phyloP scores from a whole-genome alignment of 2,329 filamentous ascomycete genomes.

The Spiromastix sp. region DNA sequence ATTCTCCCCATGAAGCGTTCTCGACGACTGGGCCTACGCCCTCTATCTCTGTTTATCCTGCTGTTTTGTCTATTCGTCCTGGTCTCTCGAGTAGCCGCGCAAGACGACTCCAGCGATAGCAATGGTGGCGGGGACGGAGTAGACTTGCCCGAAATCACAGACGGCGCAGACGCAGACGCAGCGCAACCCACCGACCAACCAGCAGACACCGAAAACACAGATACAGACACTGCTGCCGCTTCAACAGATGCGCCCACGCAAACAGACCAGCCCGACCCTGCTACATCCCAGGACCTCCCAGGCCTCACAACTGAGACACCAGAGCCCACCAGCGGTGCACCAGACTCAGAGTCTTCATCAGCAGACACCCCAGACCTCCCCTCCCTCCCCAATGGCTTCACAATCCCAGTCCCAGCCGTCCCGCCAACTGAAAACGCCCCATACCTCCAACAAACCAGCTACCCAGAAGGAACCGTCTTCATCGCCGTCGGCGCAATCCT shows the following conservation, averaged over 20 bases:
- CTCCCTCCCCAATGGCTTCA: conserved; percentile 45
- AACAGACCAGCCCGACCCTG: neutral
- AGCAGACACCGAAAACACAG: neutral
- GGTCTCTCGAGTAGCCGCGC: conserved; percentile 12
- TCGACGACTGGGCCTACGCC: conserved; percentile 6
- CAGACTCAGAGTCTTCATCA: neutral
- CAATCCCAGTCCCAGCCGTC: conserved; percentile 63
- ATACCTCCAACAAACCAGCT: conserved; percentile 77
- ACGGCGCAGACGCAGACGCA: neutral
- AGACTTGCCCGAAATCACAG: neutral
- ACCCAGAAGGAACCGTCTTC: conserved; percentile 91
- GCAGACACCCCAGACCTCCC: conserved; percentile 29
- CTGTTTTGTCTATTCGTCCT: conserved; percentile 11
- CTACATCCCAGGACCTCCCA: neutral
- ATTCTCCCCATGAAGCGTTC: conserved; percentile 7
- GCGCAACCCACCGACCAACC: neutral
- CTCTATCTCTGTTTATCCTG: conserved; percentile 11
- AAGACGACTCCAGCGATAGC: conserved; percentile 13
- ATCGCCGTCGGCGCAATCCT: conserved; percentile 86
- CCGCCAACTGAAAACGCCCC: conserved; percentile 77
- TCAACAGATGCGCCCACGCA: neutral
- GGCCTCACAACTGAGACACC: neutral
- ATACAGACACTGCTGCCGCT: neutral
- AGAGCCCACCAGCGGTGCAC: neutral
- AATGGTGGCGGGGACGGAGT: conserved; percentile 3